Conservation (phyloP, 768 basidiomycete genomes). For the Trametes maxima region DNA sequence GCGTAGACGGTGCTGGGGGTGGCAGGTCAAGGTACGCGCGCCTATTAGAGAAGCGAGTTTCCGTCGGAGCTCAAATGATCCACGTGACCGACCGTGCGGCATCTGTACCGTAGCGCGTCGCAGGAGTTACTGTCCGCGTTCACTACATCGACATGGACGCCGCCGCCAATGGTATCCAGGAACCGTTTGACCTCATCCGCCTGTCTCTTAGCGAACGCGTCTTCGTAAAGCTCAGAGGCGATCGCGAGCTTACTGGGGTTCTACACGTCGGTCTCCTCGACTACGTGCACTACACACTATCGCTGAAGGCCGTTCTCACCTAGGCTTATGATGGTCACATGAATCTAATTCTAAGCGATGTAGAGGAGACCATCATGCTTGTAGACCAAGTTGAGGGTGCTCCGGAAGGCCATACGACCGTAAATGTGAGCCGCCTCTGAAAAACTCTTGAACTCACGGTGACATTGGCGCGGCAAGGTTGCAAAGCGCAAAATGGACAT, state of each 20-base stretch:
- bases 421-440: constrained; percentile 56
- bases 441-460: neutral
- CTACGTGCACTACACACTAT: constrained; percentile 3
- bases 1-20: constrained; percentile 7
- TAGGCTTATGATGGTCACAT: constrained; percentile 99
- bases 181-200: constrained; percentile 96
- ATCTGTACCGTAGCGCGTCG: constrained; percentile 5
- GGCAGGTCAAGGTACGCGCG: constrained; percentile 11
- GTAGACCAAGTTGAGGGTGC: constrained; percentile 82
- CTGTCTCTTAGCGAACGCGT: constrained; percentile 97
- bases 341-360: constrained; percentile 97
- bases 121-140: constrained; percentile 12
- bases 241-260: constrained; percentile 88
- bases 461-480: constrained; percentile 49
- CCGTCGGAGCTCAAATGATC: constrained; percentile 21
- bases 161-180: constrained; percentile 78
- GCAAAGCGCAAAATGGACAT: constrained; percentile 96
- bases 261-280: constrained; percentile 70
- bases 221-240: constrained; percentile 95
- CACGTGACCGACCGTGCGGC: constrained; percentile 15
- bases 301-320: constrained; percentile 19
- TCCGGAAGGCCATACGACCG: constrained; percentile 56
- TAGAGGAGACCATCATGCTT: constrained; percentile 96
- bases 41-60: neutral
- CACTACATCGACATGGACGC: constrained; percentile 56